Percentiles rank a stretch among this genome's conserved stretches.
These are phyloP conservation scores for Candida silvatica DNA, from an alignment of 805 yeast species.

Conservation along the genomic window DNA sequence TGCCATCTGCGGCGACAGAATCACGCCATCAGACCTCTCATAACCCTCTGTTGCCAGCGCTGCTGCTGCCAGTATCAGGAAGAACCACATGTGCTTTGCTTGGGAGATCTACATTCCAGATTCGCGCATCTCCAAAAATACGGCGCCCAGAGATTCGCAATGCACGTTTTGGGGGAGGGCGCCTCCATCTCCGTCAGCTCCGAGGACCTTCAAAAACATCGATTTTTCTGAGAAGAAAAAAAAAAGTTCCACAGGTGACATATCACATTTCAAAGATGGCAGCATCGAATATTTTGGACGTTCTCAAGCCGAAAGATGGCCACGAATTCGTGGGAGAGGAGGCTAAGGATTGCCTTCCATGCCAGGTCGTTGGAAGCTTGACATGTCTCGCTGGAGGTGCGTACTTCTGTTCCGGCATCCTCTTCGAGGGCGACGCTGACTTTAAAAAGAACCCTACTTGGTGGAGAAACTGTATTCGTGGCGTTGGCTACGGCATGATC, in stretches of 20 bases:
- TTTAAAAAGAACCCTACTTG: slow-evolving; percentile 38
- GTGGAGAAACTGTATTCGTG: slow-evolving; percentile 53
- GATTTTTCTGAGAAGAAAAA: no score
- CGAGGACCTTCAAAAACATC: no score
- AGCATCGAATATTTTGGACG: slow-evolving; percentile 40
- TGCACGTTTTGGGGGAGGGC: no score
- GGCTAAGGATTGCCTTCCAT: slow-evolving; percentile 53
- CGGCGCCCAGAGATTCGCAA: no score
- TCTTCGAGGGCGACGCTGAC: slow-evolving; percentile 35
- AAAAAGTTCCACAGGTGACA: no score
- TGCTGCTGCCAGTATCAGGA: no score
- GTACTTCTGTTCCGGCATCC: slow-evolving; percentile 49
- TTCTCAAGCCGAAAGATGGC: slow-evolving; percentile 33
- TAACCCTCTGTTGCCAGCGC: no score
- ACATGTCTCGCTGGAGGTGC: slow-evolving; percentile 54
- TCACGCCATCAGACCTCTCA: not conserved
- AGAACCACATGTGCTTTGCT: no score
- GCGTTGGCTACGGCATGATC: slow-evolving; percentile 45
- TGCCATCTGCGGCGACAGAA: not conserved
- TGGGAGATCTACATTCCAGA: no score
- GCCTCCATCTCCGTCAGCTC: no score
- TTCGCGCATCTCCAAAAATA: no score
- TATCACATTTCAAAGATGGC: slow-evolving; percentile 8
- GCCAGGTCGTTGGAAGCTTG: slow-evolving; percentile 57
- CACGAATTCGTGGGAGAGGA: slow-evolving; percentile 33